Conservation (phyloP, 2,329 filamentous ascomycete species). For the Xylaria sp. region DNA sequence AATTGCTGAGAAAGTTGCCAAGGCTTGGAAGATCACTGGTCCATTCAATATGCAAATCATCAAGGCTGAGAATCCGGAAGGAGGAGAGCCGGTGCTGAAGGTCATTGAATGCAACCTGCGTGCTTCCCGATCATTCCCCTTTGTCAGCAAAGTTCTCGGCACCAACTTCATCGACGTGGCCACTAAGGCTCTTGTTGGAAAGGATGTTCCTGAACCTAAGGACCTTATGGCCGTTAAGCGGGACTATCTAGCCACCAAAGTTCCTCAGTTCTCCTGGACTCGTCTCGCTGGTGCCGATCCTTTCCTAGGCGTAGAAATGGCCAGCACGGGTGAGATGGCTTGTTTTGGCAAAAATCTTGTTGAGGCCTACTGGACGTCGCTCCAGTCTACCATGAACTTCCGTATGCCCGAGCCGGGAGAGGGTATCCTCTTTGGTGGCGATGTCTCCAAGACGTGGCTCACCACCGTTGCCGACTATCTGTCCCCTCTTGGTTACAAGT, state of each 20-base stretch:
- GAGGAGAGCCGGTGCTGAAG: conserved; percentile 82
- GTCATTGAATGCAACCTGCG: conserved; percentile 99
- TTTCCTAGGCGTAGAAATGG: conserved; percentile 98
- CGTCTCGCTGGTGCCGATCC: conserved; percentile 96
- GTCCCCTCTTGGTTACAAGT: conserved; percentile 90
- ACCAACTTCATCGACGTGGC: conserved; percentile 97
- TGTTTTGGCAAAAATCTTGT: conserved; percentile 97
- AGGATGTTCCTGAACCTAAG: conserved; percentile 82
- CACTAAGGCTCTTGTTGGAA: conserved; percentile 88
- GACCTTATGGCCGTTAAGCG: conserved; percentile 92
- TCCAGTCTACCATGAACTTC: conserved; percentile 99
- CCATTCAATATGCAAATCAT: conserved; percentile 99
- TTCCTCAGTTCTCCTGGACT: conserved; percentile 99
- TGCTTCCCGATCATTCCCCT: conserved; percentile 97
- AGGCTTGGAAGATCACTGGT: conserved; percentile 96
- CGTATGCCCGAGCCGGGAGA: conserved; percentile 93
- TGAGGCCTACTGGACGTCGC: conserved; percentile 96
- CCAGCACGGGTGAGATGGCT: conserved; percentile 96
- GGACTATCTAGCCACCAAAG: conserved; percentile 95
- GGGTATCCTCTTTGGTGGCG: conserved; percentile 93
- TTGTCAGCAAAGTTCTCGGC: conserved; percentile 96
- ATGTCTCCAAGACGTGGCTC: conserved; percentile 76
- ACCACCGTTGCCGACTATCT: conserved; percentile 87
- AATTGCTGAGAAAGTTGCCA: conserved; percentile 94
- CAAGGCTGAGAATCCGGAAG: conserved; percentile 82